Evolutionary conservation across 1,284 basidiomycete genomes (phyloP), one percentile per base, ranked within the genome.

Genomic region (Pascua guehoae): DNA sequence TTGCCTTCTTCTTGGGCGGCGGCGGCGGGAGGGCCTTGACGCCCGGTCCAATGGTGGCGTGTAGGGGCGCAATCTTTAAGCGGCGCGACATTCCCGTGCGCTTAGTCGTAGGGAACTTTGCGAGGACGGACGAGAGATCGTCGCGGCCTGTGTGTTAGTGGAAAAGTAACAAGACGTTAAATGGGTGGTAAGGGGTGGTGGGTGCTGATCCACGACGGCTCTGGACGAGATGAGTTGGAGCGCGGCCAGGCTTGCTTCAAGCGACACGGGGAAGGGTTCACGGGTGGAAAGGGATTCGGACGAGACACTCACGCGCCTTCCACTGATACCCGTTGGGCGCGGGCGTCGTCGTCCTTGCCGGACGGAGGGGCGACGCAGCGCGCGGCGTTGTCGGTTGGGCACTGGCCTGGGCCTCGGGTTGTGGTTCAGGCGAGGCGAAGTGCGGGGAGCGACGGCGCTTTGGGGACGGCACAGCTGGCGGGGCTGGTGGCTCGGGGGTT

Each of bases 1-100:
- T 74, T 65, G 67, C 71, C 61, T 67, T 70, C 18, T 52, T 61
- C 60, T 77, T 78, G 24, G 68, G 67, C 15, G 76, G 76, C 7
- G 66, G 62, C 2, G 76, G 75, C 3, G 76, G 75, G 14, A 74
- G 59, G 5, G 66, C 64, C 55, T 75, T 76, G 24, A 66, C 70
- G 0, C 72, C 72, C 0, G 71, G 66, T 10, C 74, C 74, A 47
- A 78, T 74, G 54, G 66, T 72, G 8, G 59, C 56, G 56, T 78
- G 76, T 15, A 78, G 60, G 4, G 75, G 66, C 1, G 60, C 65
- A 15, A 78, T 77, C 15, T 63, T 63, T 37, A 66, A 56, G 5
- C 66, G 60, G 15, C 64, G 63, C 0, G 76, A 77, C 67, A 78
- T 72, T 38, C 76, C 76, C 5, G 68, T 64, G 8, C 58, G 62